These are phyloP conservation scores for Cercospora zeina DNA, from an alignment of 2,329 filamentous ascomycete species.

Conservation along the genomic window DNA sequence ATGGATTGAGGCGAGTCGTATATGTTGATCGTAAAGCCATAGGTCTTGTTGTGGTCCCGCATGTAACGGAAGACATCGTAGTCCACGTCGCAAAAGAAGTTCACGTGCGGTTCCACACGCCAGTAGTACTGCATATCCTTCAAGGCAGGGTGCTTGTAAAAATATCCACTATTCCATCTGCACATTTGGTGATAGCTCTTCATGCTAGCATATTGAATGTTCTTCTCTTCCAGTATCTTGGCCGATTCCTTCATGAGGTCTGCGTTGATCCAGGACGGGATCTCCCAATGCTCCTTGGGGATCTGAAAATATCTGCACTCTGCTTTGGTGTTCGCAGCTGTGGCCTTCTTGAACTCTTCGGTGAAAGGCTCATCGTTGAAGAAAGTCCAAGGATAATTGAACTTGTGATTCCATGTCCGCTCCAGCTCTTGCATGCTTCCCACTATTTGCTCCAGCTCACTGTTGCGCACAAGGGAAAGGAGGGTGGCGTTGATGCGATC, in stretches of 20 bases:
- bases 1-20: slow-evolving; percentile 90
- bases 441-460: slow-evolving; percentile 80
- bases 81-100: slow-evolving; percentile 98
- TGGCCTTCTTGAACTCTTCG: slow-evolving; percentile 86
- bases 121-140: slow-evolving; percentile 87
- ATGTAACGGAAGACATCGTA: slow-evolving; percentile 99
- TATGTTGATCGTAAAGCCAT: slow-evolving; percentile 96
- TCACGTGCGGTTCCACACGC: slow-evolving; percentile 97
- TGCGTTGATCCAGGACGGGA: slow-evolving; percentile 87
- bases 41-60: slow-evolving; percentile 97
- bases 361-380: slow-evolving; percentile 96
- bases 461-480: slow-evolving; percentile 86
- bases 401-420: slow-evolving; percentile 94
- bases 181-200: slow-evolving; percentile 98
- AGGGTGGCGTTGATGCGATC: slow-evolving; percentile 91
- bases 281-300: slow-evolving; percentile 91
- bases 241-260: slow-evolving; percentile 84
- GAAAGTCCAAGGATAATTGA: slow-evolving; percentile 99
- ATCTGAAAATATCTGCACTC: slow-evolving; percentile 84
- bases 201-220: slow-evolving; percentile 87
- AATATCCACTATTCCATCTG: slow-evolving; percentile 96
- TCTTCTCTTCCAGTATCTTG: slow-evolving; percentile 75
- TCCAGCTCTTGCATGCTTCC: slow-evolving; percentile 89
- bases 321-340: slow-evolving; percentile 79
- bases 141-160: slow-evolving; percentile 93